Evolutionary conservation across 441 rosid species (phyloP), one percentile per base, ranked within the genome.

Genomic region (Breynia disticha): DNA sequence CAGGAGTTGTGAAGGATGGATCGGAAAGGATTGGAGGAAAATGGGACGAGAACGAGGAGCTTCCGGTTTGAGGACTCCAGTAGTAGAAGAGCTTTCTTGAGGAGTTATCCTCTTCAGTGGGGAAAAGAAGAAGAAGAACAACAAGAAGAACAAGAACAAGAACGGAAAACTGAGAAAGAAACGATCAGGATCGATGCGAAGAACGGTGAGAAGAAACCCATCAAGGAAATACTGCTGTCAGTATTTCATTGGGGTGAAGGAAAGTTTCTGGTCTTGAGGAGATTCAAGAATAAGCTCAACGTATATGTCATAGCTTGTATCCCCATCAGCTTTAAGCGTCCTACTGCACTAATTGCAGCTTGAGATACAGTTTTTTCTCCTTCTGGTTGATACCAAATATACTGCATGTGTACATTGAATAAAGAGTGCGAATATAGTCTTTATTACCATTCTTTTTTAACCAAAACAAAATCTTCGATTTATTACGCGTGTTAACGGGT

Each of bases 21-120:
- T 37, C n/a, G 16, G 48, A 50, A 52, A 59, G 52, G 47, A 52
- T 35, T 48, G 48, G 73, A 59, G 7, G 66, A 38, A 61, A 43
- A 39, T 44, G 55, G 43, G 54, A 21, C 16, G 54, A 62, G 59
- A 54, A 13, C 63, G 0, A 72, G 66, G 48, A 76, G 72, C 69
- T 72, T 78, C 52, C 72, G 67, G 19, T 19, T 55, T 14, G 77
- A 76, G 65, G 80, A 76, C 72, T 66, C 70, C 57, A 62, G 32
- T 16, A 64, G 60, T 57, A 72, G 82, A 65, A 72, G 87, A 57
- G 78, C 48, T 48, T 80, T 80, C 53, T 59, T 80, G 60, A 66
- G 78, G 68, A 83, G 84, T 62, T 83, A 76, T 61, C 84, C 90
- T 50, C 80, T 76, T 62, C 59, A 67, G 20, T 63, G 64, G 77